Conservation (phyloP, 2,329 filamentous ascomycete genomes). For the Neopestalotiopsis sp. region DNA sequence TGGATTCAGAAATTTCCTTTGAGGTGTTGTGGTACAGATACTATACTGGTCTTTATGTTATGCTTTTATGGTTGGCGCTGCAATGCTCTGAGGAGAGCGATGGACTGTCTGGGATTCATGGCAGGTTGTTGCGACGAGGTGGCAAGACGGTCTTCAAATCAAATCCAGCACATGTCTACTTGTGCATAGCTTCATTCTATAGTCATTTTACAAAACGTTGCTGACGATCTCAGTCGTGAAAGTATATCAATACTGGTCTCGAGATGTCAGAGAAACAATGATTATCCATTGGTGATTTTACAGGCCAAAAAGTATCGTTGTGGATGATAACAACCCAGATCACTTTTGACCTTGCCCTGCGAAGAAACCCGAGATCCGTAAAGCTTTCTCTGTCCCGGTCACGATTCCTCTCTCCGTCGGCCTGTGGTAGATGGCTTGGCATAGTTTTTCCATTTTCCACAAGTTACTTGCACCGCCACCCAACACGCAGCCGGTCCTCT, state of each 20-base stretch:
- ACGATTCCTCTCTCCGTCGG: neutral
- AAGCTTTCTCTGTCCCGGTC: neutral
- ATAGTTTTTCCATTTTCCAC: neutral
- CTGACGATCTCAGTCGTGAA: too few relatives aligned
- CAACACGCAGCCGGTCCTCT: neutral
- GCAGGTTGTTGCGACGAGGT: too few relatives aligned
- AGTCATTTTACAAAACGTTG: too few relatives aligned
- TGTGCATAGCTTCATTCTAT: too few relatives aligned
- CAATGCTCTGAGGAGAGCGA: neutral
- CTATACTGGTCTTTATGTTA: neutral
- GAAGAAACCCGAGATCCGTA: neutral
- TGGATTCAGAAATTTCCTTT: slow-evolving; percentile 32
- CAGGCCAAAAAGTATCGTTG: too few relatives aligned
- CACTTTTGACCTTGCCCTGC: too few relatives aligned
- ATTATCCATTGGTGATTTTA: too few relatives aligned
- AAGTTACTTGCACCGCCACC: neutral
- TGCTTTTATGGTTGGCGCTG: neutral
- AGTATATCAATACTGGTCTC: too few relatives aligned
- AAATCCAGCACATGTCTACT: too few relatives aligned
- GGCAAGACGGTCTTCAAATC: too few relatives aligned
- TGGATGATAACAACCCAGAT: too few relatives aligned
- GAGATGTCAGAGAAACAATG: too few relatives aligned
- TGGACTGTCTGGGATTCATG: neutral
- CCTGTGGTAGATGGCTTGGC: neutral
- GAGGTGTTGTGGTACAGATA: neutral